These are phyloP conservation scores for Quambalaria eucalypti DNA, from an alignment of 1,284 basidiomycete genomes.

Conservation along the genomic window DNA sequence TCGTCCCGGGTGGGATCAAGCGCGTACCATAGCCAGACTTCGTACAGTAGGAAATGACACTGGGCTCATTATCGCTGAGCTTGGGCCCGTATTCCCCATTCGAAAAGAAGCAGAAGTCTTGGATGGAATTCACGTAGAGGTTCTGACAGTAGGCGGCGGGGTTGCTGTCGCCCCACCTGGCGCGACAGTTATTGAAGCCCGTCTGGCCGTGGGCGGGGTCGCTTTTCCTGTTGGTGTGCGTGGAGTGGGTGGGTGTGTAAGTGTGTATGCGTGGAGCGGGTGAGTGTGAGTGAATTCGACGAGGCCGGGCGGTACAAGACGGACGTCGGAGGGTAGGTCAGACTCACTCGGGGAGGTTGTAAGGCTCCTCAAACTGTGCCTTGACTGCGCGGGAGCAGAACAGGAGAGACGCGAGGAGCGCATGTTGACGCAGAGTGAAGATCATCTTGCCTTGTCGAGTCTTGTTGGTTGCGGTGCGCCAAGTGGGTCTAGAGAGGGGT, in stretches of 20 bases:
- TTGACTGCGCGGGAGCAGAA: no score
- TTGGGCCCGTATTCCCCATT: background rate
- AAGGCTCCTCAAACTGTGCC: background rate
- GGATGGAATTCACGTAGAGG: slow-evolving; percentile 3
- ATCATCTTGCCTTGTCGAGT: no score
- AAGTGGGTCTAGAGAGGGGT: no score
- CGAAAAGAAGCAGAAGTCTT: background rate
- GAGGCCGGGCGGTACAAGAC: background rate
- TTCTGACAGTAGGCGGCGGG: slow-evolving; percentile 32
- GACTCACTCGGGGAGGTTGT: background rate
- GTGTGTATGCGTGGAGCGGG: background rate
- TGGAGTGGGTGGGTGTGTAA: background rate
- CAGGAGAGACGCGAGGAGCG: no score
- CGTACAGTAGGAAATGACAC: slow-evolving; percentile 60
- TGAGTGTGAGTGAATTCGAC: background rate
- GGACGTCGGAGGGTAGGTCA: no score
- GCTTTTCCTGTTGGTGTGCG: background rate
- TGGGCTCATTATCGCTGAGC: slow-evolving; percentile 9
- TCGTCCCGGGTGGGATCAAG: slow-evolving; percentile 66
- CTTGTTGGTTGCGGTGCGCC: no score
- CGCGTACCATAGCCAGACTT: slow-evolving; percentile 54
- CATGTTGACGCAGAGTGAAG: no score
- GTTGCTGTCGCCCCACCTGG: slow-evolving; percentile 20
- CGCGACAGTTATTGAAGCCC: slow-evolving; percentile 16
- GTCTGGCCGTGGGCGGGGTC: slow-evolving; percentile 16